A percentile compares a stretch with the other conserved stretches of the same genome.
Evolutionary conservation across 768 basidiomycete genomes (phyloP).

Genomic region (Lepiota brunneoincarnata): DNA sequence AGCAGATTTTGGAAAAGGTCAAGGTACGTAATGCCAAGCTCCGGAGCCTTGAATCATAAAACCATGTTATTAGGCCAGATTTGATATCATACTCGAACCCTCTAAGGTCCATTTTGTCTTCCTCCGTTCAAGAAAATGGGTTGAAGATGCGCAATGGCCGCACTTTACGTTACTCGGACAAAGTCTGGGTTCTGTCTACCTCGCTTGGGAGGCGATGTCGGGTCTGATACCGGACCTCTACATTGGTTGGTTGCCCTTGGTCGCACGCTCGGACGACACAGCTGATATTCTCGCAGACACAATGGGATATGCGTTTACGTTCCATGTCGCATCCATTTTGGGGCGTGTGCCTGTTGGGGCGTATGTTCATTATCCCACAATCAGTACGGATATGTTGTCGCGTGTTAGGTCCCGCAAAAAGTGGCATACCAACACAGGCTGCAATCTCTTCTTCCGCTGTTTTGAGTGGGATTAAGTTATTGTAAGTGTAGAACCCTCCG

Average conservation of each 20-base stretch:
- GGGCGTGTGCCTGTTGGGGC: conserved; percentile 74
- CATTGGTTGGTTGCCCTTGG: conserved; percentile 57
- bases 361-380: conserved; percentile 96
- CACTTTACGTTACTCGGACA: conserved; percentile 93
- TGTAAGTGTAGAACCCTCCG: conserved; percentile 37
- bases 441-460: conserved; percentile 52
- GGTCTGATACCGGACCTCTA: conserved; percentile 84
- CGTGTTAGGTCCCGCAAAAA: conserved; percentile 62
- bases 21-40: conserved; percentile 45
- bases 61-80: conserved; percentile 54
- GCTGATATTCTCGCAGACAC: conserved; percentile 57
- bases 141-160: conserved; percentile 83
- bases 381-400: conserved; percentile 90
- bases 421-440: conserved; percentile 63
- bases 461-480: conserved; percentile 59
- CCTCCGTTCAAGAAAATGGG: conserved; percentile 61
- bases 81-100: conserved; percentile 73
- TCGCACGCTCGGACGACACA: neutral
- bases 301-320: conserved; percentile 97
- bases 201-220: conserved; percentile 81
- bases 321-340: conserved; percentile 68
- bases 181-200: conserved; percentile 80
- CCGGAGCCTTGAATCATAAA: neutral
- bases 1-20: conserved; percentile 77
- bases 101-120: conserved; percentile 77